Base-by-base conservation (phyloP, 2,329 filamentous ascomycete species). In the Sclerotinia nivalis region DNA sequence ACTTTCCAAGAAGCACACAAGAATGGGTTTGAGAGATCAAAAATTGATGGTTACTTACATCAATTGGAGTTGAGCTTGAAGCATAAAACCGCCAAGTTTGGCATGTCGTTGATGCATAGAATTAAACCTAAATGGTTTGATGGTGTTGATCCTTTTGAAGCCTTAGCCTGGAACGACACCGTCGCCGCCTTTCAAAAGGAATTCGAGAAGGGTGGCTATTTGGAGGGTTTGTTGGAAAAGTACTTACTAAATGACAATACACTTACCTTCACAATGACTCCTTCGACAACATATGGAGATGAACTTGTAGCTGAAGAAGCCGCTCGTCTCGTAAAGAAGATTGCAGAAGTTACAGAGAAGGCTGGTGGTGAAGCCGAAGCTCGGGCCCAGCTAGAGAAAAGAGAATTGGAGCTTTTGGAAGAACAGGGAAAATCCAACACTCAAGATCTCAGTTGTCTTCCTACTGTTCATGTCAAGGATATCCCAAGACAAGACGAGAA, bases 31-130 rank as follows among this genome's bases (percentile, higher is more conserved):
- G 93, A 96, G 71, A 86, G 90, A 76, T 88, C 90, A 75, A 99
- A 99, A 80, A 93, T 99, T 71, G 93, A 97, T 73, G 96, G 96
- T 3, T 91, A 96, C 73, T 85, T 99, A 68, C 96, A 99, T 79
- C 95, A 98, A 80, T 82, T 98, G 5, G 96, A 99, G 79, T 85
- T 99, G n/a, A 87, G 90, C 0, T 82, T 98, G 62, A 97, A 97
- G 82, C 93, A 99, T 82, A 98, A 98, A 84, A 97, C 93, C 0
- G 93, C 96, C 68, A 93, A 91, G 76, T 99, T 99, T 78, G 96
- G 96, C 20, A 93, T 97, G 85, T 90, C 90, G 25, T 87, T 98
- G 67, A 88, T 99, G 80, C 93, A 97, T 75, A 89, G 95, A 55
- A 85, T 97, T 10, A 92, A 97, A 78, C 91, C 93, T 2, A 90